Conservation (phyloP, 2,329 filamentous ascomycete genomes). For the Aspergillus texensis region DNA sequence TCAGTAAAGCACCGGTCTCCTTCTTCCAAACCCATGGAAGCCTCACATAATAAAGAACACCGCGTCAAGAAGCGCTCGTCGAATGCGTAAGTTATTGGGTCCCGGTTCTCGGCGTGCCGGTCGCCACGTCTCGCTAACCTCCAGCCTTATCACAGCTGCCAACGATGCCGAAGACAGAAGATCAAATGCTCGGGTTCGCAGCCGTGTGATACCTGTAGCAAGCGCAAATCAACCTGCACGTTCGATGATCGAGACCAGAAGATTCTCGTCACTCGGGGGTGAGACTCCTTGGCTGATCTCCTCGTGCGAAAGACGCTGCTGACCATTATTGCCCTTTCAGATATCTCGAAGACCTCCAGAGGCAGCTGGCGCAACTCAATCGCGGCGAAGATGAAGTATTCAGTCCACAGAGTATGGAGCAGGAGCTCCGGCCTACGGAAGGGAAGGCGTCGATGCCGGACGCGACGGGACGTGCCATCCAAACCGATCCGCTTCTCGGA, state of each 20-base stretch:
- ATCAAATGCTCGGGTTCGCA: constrained; percentile 49
- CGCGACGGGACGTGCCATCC: constrained; percentile 8
- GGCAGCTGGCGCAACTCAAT: constrained; percentile 29
- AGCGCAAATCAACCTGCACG: constrained; percentile 45
- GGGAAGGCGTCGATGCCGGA: constrained; percentile 18
- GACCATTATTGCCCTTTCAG: constrained; percentile 18
- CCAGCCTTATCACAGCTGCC: constrained; percentile 36
- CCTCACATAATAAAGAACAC: constrained; percentile 10
- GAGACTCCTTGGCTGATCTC: constrained; percentile 7
- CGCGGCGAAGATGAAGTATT: constrained; percentile 18
- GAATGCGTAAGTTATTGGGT: constrained; percentile 33
- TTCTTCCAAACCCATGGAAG: constrained; percentile 12
- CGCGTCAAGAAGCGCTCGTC: constrained; percentile 36
- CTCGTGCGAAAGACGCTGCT: not conserved
- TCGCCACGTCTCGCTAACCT: not conserved
- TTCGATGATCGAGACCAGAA: constrained; percentile 54
- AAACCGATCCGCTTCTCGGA: constrained; percentile 5
- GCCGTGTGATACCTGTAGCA: constrained; percentile 50
- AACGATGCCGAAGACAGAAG: constrained; percentile 50
- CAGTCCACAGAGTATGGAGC: constrained; percentile 23
- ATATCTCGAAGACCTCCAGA: constrained; percentile 41
- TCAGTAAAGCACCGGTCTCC: not conserved
- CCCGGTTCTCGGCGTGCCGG: too few species aligned
- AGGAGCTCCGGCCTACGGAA: constrained; percentile 10
- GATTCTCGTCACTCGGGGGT: constrained; percentile 53